Base-by-base conservation (phyloP, 2,329 filamentous ascomycete species). In the Pseudocercospora ulei region DNA sequence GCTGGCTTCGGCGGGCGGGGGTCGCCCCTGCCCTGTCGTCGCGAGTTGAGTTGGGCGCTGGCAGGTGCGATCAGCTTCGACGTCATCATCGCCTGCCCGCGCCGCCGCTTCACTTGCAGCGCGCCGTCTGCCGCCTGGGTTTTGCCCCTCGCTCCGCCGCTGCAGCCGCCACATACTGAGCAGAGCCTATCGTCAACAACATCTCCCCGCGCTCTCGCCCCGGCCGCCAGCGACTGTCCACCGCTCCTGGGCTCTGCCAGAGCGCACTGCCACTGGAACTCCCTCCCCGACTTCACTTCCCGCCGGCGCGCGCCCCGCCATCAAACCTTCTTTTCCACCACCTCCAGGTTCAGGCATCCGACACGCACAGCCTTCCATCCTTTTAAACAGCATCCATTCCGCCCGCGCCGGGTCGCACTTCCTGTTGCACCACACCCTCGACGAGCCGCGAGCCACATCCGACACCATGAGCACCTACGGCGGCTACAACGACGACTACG, bases 391-490 rank as follows among this genome's bases (percentile, higher is more conserved):
- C 18, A 36, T 26, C 33, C 33, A 36, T 36, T 36, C 33, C 22
- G 23, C 16, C 38, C 16, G 38, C 38, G 22, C 25, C 28, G 14
- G 19, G 24, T 25, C 35, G 29, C 23, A 37, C 22, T 36, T 40
- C 38, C 29, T 33, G 11, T 36, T 41, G 23, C 37, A 35, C 37
- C 26, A 20, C 25, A 40, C 29, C 36, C 34, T 26, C 23, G 30
- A 14, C 41, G 20, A 19, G 23, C 36, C 31, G 29, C 38, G 35
- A 29, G 24, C 35, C 29, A 41, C 38, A 33, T 18, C 38, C 38
- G 24, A 25, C 48, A 48, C 51, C 57, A 70, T 70, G 67, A 69
- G 66, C 43, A 60, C 65, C 52, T 70, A 70, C 61, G 62, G 65
- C 44, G 62, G 65, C 50, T 68, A 68, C 60, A 60, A 61, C 41